Percentiles rank a stretch among this genome's conserved stretches.
phyloP scores from a whole-genome alignment of 148 eudicot species.

The Hydrangea macrophylla region DNA sequence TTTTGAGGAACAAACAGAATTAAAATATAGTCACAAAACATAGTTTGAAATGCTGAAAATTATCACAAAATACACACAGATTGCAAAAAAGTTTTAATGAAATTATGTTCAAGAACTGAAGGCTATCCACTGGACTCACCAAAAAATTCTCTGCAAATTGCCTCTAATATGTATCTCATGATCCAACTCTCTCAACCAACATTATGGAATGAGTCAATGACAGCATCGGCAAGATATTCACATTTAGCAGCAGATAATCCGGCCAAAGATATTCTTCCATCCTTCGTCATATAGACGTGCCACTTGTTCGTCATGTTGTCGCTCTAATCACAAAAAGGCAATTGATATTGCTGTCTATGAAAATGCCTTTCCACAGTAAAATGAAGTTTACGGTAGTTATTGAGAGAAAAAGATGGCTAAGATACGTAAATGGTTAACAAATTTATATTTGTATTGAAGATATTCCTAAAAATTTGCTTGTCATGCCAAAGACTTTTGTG shows the following conservation, averaged over 20 bases:
- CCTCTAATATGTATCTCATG: background rate
- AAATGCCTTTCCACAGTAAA: background rate
- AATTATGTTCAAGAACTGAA: background rate
- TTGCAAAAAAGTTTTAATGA: constrained; percentile 2
- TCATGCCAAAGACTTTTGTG: too few relatives aligned
- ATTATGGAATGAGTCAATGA: constrained; percentile 83
- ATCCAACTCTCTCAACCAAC: constrained; percentile 45
- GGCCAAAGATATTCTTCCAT: constrained; percentile 92
- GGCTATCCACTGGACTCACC: constrained; percentile 11
- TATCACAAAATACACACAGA: too few relatives aligned
- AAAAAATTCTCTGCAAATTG: constrained; percentile 3
- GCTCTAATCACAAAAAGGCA: constrained; percentile 43
- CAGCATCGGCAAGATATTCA: constrained; percentile 96
- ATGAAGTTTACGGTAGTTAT: background rate
- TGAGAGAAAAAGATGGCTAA: too few relatives aligned
- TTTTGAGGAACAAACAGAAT: too few relatives aligned
- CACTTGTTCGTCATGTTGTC: constrained; percentile 93
- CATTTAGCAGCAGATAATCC: constrained; percentile 89
- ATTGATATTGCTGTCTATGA: background rate
- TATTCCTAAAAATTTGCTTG: too few relatives aligned
- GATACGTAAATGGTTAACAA: background rate
- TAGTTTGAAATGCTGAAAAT: too few relatives aligned
- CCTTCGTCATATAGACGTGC: constrained; percentile 98
- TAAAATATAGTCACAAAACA: too few relatives aligned
- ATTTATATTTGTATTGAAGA: background rate